A percentile compares a stretch with the other conserved stretches of the same genome.
These are phyloP conservation scores for Elsinoe batatas DNA, from an alignment of 2,329 filamentous ascomycete species.

Conservation along the genomic window DNA sequence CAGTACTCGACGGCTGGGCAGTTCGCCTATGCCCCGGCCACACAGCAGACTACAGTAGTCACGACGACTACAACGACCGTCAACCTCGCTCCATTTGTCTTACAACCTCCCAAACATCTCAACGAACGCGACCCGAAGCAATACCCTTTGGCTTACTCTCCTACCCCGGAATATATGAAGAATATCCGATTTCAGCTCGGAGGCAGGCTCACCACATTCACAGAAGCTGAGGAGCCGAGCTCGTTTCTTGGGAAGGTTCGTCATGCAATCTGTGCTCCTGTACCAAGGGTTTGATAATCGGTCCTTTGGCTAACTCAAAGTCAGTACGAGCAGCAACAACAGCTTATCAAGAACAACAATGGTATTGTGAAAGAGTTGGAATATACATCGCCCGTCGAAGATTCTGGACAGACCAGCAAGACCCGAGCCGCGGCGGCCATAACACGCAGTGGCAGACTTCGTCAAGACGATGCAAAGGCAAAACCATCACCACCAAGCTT, in stretches of 20 bases:
- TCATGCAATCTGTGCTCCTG: not conserved
- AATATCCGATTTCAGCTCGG: constrained; percentile 66
- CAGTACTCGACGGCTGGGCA: constrained; percentile 42
- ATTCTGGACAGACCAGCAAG: not conserved
- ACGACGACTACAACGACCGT: constrained; percentile 85
- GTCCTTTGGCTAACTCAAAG: not conserved
- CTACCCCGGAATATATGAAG: constrained; percentile 69
- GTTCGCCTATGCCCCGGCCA: constrained; percentile 53
- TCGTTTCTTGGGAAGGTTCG: constrained; percentile 46
- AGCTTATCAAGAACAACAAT: constrained; percentile 10
- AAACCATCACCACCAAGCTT: constrained; percentile 34
- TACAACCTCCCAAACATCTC: constrained; percentile 62
- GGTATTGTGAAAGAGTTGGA: constrained; percentile 8
- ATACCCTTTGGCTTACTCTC: constrained; percentile 75
- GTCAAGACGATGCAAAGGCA: not conserved
- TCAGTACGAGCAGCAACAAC: constrained; percentile 16
- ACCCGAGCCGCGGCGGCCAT: not conserved
- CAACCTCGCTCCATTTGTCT: constrained; percentile 70
- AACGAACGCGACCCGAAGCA: constrained; percentile 72
- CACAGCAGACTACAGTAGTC: constrained; percentile 62
- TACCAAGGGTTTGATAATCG: not conserved
- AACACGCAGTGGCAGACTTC: not conserved
- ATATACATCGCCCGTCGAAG: not conserved
- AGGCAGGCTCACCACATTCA: constrained; percentile 50
- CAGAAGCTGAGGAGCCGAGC: constrained; percentile 50